Conservation (phyloP, 1,284 basidiomycete species). For the Ceraceosorus guamensis region DNA sequence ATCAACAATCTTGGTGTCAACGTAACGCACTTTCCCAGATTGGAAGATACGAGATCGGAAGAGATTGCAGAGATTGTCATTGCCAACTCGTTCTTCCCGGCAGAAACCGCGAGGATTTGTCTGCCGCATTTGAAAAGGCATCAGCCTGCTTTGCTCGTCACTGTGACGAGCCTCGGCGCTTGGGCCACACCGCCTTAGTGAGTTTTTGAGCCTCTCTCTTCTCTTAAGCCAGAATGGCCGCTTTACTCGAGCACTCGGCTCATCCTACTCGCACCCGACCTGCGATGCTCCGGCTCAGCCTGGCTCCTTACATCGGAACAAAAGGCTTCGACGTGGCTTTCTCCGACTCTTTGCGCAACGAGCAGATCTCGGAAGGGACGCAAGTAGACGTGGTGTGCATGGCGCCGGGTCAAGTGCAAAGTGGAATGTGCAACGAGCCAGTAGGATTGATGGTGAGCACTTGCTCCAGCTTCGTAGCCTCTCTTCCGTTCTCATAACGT, state of each 20-base stretch:
- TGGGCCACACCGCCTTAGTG: slow-evolving; percentile 13
- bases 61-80: slow-evolving; percentile 8
- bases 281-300: not conserved
- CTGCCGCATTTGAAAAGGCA: slow-evolving; percentile 10
- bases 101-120: slow-evolving; percentile 9
- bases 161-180: slow-evolving; percentile 14
- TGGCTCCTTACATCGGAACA: slow-evolving; percentile 11
- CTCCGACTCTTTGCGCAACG: slow-evolving; percentile 13
- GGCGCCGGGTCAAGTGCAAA: slow-evolving; percentile 13
- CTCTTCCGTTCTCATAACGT: not conserved
- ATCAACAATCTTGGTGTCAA: slow-evolving; percentile 15
- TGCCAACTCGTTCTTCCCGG: slow-evolving; percentile 14
- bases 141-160: slow-evolving; percentile 13
- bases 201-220: not conserved
- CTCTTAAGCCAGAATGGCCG: no score
- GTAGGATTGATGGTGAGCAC: not conserved
- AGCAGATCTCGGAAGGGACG: slow-evolving; percentile 9
- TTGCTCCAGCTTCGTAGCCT: slow-evolving; percentile 1
- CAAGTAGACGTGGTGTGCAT: slow-evolving; percentile 13
- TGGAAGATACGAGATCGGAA: slow-evolving; percentile 11
- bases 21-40: slow-evolving; percentile 3
- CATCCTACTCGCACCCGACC: no score
- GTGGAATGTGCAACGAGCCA: slow-evolving; percentile 8
- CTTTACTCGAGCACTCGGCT: no score
- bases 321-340: slow-evolving; percentile 14